A percentile compares a stretch with the other conserved stretches of the same genome.
These are phyloP conservation scores for Pichia eremophila DNA, from an alignment of 805 yeast species.

Conservation along the genomic window DNA sequence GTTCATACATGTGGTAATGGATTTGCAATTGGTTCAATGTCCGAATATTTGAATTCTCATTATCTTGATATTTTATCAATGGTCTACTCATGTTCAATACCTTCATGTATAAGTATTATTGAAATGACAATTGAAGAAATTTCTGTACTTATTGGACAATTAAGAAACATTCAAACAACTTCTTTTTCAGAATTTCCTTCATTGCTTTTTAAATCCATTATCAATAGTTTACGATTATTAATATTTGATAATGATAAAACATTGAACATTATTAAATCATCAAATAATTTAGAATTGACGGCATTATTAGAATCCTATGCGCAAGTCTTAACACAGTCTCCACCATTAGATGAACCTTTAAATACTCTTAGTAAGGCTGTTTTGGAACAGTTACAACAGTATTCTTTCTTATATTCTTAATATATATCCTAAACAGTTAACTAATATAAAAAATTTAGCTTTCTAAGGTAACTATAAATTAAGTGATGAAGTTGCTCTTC, in stretches of 20 bases:
- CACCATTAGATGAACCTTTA: slow-evolving; percentile 1
- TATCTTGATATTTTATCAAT: slow-evolving; percentile 49
- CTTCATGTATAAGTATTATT: slow-evolving; percentile 37
- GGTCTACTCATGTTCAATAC: slow-evolving; percentile 50
- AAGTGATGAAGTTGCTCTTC: too few species aligned
- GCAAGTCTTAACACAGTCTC: background rate
- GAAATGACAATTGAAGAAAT: slow-evolving; percentile 54
- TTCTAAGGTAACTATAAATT: too few species aligned
- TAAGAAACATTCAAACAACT: slow-evolving; percentile 2
- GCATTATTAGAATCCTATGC: background rate
- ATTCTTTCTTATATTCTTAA: background rate
- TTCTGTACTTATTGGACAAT: slow-evolving; percentile 17
- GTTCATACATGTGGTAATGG: slow-evolving; percentile 29
- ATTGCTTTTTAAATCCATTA: slow-evolving; percentile 6
- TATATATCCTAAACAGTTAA: background rate
- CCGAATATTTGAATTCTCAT: slow-evolving; percentile 47
- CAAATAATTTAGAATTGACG: background rate
- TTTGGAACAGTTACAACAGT: background rate
- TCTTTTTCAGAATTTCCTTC: slow-evolving; percentile 3
- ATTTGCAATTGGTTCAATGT: slow-evolving; percentile 42
- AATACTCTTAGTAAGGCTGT: background rate
- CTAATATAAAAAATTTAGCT: too few species aligned
- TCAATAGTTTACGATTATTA: slow-evolving; percentile 4
- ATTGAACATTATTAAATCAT: slow-evolving; percentile 1
- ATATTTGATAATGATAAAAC: slow-evolving; percentile 6